phyloP scores from a whole-genome alignment of 192 early-diverging fungal genomes.

The Coemansia sp. region DNA sequence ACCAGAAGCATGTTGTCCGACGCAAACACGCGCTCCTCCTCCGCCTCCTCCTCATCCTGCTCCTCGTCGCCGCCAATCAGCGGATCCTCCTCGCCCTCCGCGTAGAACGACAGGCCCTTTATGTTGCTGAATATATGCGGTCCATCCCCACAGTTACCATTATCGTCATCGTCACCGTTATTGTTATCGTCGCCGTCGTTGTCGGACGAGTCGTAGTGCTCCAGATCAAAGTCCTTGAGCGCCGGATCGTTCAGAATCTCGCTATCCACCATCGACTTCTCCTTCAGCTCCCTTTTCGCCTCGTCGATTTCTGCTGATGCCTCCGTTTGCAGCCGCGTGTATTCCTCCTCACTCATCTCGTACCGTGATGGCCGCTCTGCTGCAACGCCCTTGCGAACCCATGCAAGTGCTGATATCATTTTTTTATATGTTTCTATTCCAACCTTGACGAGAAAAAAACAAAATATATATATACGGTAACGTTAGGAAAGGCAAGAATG shows the following conservation, averaged over 20 bases:
- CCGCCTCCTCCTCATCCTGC: slow-evolving; percentile 70
- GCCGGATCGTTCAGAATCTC: slow-evolving; percentile 56
- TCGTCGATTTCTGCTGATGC: slow-evolving; percentile 64
- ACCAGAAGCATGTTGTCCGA: slow-evolving; percentile 88
- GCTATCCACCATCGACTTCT: slow-evolving; percentile 21
- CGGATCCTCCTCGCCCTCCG: slow-evolving; percentile 79
- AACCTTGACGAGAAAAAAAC: no score
- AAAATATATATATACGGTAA: no score
- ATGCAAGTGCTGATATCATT: slow-evolving; percentile 92
- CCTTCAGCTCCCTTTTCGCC: slow-evolving; percentile 60
- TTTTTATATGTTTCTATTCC: no score
- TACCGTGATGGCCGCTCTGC: slow-evolving; percentile 73
- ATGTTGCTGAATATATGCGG: slow-evolving; percentile 81
- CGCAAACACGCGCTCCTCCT: slow-evolving; percentile 73
- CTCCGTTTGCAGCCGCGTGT: slow-evolving; percentile 69
- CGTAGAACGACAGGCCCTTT: slow-evolving; percentile 84
- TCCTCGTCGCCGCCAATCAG: slow-evolving; percentile 65
- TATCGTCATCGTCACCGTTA: slow-evolving; percentile 37
- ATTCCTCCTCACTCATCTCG: slow-evolving; percentile 88
- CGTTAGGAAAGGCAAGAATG: no score
- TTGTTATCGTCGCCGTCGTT: slow-evolving; percentile 32
- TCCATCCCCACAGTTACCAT: slow-evolving; percentile 36
- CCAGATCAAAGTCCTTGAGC: slow-evolving; percentile 86
- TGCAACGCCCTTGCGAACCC: slow-evolving; percentile 95
- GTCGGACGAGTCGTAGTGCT: slow-evolving; percentile 88